These are phyloP conservation scores for Saccharomycopsis sp. DNA, from an alignment of 805 yeast species.

Conservation along the genomic window DNA sequence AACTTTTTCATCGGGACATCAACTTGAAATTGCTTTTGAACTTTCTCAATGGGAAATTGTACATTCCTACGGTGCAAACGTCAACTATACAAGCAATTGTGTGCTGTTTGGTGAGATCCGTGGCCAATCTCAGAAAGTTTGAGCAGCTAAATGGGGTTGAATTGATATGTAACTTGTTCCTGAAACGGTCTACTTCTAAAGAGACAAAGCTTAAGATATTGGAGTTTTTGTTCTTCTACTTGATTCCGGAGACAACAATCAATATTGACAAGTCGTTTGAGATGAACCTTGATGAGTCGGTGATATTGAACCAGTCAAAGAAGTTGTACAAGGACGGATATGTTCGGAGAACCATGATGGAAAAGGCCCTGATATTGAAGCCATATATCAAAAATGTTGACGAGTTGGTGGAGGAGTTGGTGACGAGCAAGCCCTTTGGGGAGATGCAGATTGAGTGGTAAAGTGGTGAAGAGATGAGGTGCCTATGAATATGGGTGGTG, in stretches of 20 bases:
- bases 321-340: conserved; percentile 23
- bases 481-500: too few species aligned
- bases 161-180: conserved; percentile 41
- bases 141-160: conserved; percentile 52
- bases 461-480: conserved; percentile 6
- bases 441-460: conserved; percentile 42
- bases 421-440: conserved; percentile 44
- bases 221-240: conserved; percentile 63
- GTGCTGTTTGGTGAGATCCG: conserved; percentile 50
- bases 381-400: conserved; percentile 39
- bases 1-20: conserved; percentile 36
- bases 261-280: conserved; percentile 18
- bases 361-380: conserved; percentile 38
- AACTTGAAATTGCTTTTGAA: conserved; percentile 31
- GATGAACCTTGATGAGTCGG: conserved; percentile 18
- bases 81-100: conserved; percentile 48
- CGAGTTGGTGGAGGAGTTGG: conserved; percentile 40
- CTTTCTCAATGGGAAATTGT: conserved; percentile 11
- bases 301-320: conserved; percentile 18
- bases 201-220: conserved; percentile 55
- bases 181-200: conserved; percentile 36
- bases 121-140: conserved; percentile 50
- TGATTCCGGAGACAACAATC: conserved; percentile 48
- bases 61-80: conserved; percentile 28
- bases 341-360: conserved; percentile 35